Evolutionary conservation across 1,284 basidiomycete species (phyloP).

Genomic region (Microbotryum saponariae): DNA sequence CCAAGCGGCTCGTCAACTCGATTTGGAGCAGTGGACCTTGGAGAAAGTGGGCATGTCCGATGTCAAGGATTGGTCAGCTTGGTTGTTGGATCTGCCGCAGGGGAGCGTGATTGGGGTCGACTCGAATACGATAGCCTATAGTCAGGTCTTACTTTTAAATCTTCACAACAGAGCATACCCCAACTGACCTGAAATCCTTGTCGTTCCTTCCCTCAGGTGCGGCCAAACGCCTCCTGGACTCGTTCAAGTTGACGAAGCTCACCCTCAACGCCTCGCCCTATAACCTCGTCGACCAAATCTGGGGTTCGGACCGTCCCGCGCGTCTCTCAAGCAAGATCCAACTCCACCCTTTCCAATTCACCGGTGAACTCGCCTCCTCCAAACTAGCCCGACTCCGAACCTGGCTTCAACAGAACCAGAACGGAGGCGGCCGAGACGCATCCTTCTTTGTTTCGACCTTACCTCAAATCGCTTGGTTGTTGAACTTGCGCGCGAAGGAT

Average conservation of each 20-base stretch:
- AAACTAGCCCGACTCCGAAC: constrained; percentile 62
- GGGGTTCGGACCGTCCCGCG: constrained; percentile 59
- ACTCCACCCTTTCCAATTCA: constrained; percentile 61
- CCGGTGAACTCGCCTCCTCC: constrained; percentile 54
- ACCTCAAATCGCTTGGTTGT: constrained; percentile 56
- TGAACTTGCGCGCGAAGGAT: constrained; percentile 76
- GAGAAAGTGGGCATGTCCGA: constrained; percentile 84
- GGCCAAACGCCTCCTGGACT: background rate
- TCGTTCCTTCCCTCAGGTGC: background rate
- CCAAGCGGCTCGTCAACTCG: constrained; percentile 83
- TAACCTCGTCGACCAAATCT: constrained; percentile 80
- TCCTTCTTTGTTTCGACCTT: constrained; percentile 44
- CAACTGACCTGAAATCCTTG: background rate
- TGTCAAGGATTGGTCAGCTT: constrained; percentile 85
- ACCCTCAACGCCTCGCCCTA: constrained; percentile 51
- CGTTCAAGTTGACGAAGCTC: constrained; percentile 30
- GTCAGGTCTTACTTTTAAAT: constrained; percentile 3
- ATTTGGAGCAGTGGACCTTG: constrained; percentile 72
- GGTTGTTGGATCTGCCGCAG: constrained; percentile 51
- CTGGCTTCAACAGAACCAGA: constrained; percentile 55
- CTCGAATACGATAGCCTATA: constrained; percentile 54
- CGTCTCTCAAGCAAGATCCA: constrained; percentile 62
- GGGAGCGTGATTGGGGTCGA: constrained; percentile 70
- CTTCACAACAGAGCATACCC: background rate
- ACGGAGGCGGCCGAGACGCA: constrained; percentile 45